Percentiles rank a stretch among this genome's conserved stretches.
phyloP scores from a whole-genome alignment of 148 eudicot species.

The Chenopodium formosanum region DNA sequence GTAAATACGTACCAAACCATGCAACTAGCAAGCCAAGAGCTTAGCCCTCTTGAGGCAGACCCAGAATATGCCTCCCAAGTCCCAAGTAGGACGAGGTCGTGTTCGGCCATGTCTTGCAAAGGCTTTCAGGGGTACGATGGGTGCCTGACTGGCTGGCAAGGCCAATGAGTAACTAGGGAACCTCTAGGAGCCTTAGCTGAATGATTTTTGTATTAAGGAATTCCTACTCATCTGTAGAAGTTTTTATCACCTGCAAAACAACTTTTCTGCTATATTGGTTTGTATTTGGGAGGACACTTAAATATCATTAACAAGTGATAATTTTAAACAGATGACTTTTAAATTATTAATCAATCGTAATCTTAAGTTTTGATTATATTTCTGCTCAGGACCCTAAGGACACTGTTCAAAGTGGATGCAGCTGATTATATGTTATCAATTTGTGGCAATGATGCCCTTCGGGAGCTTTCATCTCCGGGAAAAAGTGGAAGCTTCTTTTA shows the following conservation, averaged over 20 bases:
- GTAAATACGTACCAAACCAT: neutral
- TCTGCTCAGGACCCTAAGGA: conserved; percentile 65
- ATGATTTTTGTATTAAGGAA: neutral
- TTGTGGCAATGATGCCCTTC: conserved; percentile 83
- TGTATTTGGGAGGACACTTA: neutral
- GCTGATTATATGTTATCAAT: conserved; percentile 90
- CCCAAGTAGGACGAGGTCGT: neutral
- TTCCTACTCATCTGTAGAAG: neutral
- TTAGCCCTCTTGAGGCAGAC: neutral
- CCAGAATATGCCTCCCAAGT: neutral
- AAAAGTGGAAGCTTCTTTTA: conserved; percentile 96
- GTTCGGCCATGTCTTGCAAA: neutral
- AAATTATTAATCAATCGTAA: neutral
- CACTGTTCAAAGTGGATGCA: conserved; percentile 81
- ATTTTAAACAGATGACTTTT: neutral
- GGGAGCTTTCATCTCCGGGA: conserved; percentile 92
- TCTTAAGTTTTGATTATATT: neutral
- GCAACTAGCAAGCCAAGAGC: neutral
- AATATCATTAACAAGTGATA: neutral
- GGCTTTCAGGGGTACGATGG: neutral
- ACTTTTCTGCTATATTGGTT: neutral
- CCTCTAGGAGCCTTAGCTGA: neutral
- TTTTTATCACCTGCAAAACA: neutral
- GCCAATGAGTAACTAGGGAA: neutral
- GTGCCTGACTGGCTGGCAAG: neutral